Conservation (phyloP, 352 stramenopile species). For the Blastocystis sp. region DNA sequence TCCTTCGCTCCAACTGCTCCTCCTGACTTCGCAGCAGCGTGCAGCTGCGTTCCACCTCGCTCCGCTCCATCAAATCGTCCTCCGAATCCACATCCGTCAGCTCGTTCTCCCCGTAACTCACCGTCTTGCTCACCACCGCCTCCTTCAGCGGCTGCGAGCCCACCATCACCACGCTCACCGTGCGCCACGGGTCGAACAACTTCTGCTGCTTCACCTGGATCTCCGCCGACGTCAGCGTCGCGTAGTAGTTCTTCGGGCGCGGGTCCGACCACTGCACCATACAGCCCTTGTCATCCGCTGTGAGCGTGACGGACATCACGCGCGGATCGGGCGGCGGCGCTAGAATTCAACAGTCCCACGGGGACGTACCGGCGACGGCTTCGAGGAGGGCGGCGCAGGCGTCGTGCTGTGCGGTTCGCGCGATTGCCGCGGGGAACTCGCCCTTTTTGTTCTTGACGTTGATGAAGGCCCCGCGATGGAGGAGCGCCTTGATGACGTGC, state of each 20-base stretch:
- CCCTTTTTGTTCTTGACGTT: constrained; percentile 39
- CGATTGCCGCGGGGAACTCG: constrained; percentile 15
- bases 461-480: constrained; percentile 48
- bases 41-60: neutral
- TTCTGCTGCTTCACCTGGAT: constrained; percentile 62
- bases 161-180: neutral
- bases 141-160: constrained; percentile 16
- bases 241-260: constrained; percentile 24
- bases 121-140: too few species aligned
- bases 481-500: constrained; percentile 35
- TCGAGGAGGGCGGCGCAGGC: constrained; percentile 32
- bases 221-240: constrained; percentile 19
- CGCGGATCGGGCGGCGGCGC: neutral
- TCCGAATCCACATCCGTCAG: neutral
- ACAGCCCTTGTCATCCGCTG: neutral
- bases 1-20: neutral
- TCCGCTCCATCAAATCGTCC: neutral
- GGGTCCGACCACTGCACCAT: neutral
- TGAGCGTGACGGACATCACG: neutral
- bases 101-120: neutral
- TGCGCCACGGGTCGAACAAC: constrained; percentile 48
- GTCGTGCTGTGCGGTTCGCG: neutral
- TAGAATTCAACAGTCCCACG: neutral
- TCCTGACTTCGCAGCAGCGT: neutral
- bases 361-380: neutral